Evolutionary conservation across 768 basidiomycete genomes (phyloP), one percentile per base, ranked within the genome.

Genomic region (Xerocomus spinulosus): DNA sequence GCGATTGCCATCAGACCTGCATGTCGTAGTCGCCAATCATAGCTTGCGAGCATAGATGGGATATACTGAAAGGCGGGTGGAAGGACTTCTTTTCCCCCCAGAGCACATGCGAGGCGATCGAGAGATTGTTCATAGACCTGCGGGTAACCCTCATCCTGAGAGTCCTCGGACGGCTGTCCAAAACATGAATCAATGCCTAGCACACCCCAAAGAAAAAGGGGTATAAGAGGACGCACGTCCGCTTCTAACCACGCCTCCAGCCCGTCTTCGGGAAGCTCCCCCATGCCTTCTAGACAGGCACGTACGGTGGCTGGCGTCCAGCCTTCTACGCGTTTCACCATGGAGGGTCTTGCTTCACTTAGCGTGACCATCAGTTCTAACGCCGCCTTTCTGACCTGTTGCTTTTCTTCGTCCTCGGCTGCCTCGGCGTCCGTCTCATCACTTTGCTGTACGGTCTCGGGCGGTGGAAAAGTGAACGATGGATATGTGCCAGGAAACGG

Each of bases 1-100:
- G 88, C 88, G 48, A 95, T 85, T 0, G 89, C 88, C 80, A 92
- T 88, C 21, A 94, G 69, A 10, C 87, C 92, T 0, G 89, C 90
- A 57, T 94, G 90, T 24, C 91, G 74, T 23, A 82, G 76, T 44
- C 87, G 75, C 92, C 92, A 95, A 65, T 92, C 87, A 50, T 83
- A 84, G 46, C 79, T 83, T 0, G 77, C 78, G 48, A 93, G 73
- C 83, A 94, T 89, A 0, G 82, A 82, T 1, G 88, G 88, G 13
- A 91, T 89, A 49, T 82, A 81, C 63, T 83, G 80, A 69, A 92
- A 92, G 5, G 91, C 84, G 9, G 83, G 80, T 0, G 87, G 91
- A 5, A 94, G 70, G 1, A 92, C 79, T 1, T 79, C 70, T 48
- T 82, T 74, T 0, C 92, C 90, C 6, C 87, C 88, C 36, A 92